These are phyloP conservation scores for Papilionanthe hybrid DNA, from an alignment of 116 monocot species.

Conservation along the genomic window DNA sequence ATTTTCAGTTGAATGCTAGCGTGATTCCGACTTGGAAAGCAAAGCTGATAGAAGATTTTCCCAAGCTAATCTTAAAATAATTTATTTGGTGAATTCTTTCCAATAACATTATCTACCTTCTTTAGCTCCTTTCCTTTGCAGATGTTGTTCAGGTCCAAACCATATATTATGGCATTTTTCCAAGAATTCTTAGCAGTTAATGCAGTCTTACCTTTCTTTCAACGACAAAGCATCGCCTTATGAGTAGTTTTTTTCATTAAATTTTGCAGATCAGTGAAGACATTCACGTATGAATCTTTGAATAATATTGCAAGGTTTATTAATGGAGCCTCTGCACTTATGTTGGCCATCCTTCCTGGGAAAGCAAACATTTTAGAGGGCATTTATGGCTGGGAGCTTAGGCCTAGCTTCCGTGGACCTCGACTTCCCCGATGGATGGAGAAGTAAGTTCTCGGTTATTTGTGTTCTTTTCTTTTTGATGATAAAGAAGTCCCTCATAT, in stretches of 20 bases:
- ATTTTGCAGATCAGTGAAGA: slow-evolving; percentile 81
- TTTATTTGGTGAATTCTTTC: background rate
- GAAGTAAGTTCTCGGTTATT: slow-evolving; percentile 53
- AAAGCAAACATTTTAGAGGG: slow-evolving; percentile 82
- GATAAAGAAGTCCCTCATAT: background rate
- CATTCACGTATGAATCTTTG: slow-evolving; percentile 94
- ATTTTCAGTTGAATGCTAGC: too few relatives aligned
- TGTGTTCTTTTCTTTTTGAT: slow-evolving; percentile 4
- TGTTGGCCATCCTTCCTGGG: slow-evolving; percentile 77
- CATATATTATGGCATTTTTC: background rate
- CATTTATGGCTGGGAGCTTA: slow-evolving; percentile 88
- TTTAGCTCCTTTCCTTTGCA: background rate
- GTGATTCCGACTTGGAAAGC: too few relatives aligned
- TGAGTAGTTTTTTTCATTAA: slow-evolving; percentile 2
- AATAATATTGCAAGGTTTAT: slow-evolving; percentile 90
- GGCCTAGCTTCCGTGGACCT: slow-evolving; percentile 84
- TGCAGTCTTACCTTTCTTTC: background rate
- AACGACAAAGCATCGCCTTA: background rate
- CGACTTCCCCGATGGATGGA: slow-evolving; percentile 99
- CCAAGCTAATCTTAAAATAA: too few relatives aligned
- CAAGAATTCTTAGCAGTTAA: background rate
- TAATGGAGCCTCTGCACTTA: slow-evolving; percentile 88
- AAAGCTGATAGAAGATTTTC: too few relatives aligned
- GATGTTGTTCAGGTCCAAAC: background rate
- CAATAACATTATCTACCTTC: background rate